A percentile compares a stretch with the other conserved stretches of the same genome.
phyloP scores from a whole-genome alignment of 306 rosid genomes.

The Quercus bicolor region DNA sequence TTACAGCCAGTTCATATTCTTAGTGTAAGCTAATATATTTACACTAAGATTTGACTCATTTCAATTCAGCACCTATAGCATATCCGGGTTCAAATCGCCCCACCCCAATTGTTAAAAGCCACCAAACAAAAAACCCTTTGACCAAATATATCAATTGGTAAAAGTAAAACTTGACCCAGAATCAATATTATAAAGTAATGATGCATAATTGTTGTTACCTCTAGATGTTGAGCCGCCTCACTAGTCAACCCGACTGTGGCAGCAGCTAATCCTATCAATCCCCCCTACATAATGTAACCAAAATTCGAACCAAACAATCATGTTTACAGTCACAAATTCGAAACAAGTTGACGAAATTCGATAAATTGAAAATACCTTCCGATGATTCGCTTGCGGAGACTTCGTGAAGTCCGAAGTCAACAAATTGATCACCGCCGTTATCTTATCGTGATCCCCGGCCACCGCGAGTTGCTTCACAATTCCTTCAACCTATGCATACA shows the following conservation, averaged over 20 bases:
- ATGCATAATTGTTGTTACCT: slow-evolving; percentile 44
- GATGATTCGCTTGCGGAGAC: slow-evolving; percentile 86
- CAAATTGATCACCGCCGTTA: slow-evolving; percentile 74
- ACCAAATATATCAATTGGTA: neutral
- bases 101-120: no score
- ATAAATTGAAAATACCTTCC: slow-evolving; percentile 56
- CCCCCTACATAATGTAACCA: slow-evolving; percentile 62
- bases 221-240: slow-evolving; percentile 95
- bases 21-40: neutral
- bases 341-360: neutral
- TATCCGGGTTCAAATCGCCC: no score
- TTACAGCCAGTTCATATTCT: neutral
- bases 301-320: neutral
- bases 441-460: slow-evolving; percentile 82
- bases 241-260: slow-evolving; percentile 96
- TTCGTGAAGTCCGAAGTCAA: slow-evolving; percentile 63
- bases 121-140: no score
- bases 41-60: neutral
- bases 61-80: neutral
- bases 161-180: neutral
- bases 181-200: neutral
- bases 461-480: slow-evolving; percentile 78
- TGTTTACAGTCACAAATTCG: neutral
- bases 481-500: slow-evolving; percentile 71
- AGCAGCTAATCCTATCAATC: slow-evolving; percentile 97